These are phyloP conservation scores for Trichoderma sp. DNA, from an alignment of 2,329 filamentous ascomycete species.

Conservation along the genomic window DNA sequence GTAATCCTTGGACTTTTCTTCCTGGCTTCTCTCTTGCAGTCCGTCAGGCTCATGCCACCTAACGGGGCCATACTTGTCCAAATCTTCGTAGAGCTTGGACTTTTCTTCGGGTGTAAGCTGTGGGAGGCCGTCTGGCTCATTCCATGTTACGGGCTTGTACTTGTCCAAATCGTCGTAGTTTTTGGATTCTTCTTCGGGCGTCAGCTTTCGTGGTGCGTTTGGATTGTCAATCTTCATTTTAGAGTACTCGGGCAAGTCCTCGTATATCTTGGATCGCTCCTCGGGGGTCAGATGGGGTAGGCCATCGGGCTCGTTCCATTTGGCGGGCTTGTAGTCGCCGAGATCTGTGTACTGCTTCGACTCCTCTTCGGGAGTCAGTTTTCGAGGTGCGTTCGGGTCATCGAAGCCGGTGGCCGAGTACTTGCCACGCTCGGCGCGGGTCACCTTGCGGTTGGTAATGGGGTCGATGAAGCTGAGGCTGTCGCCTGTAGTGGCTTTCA, in stretches of 20 bases:
- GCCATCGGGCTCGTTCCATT: constrained; percentile 37
- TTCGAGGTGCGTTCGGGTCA: constrained; percentile 39
- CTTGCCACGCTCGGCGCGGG: constrained; percentile 29
- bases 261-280: constrained; percentile 37
- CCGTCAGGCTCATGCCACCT: constrained; percentile 39
- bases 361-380: constrained; percentile 35
- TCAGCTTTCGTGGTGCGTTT: constrained; percentile 32
- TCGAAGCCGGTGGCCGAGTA: constrained; percentile 42
- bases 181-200: constrained; percentile 40
- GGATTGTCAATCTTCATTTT: constrained; percentile 36
- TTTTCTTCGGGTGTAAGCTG: constrained; percentile 37
- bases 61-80: constrained; percentile 37
- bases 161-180: constrained; percentile 44
- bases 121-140: constrained; percentile 40
- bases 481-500: constrained; percentile 32
- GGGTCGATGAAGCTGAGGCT: constrained; percentile 50
- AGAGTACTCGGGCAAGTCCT: constrained; percentile 41
- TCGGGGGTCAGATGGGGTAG: constrained; percentile 33
- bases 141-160: constrained; percentile 38
- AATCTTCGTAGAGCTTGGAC: constrained; percentile 42
- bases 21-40: constrained; percentile 34
- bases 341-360: constrained; percentile 41
- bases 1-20: constrained; percentile 43
- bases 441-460: constrained; percentile 58
- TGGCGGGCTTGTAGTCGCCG: constrained; percentile 37